Conservation (phyloP, 805 yeast species). For the Pichia exigua region DNA sequence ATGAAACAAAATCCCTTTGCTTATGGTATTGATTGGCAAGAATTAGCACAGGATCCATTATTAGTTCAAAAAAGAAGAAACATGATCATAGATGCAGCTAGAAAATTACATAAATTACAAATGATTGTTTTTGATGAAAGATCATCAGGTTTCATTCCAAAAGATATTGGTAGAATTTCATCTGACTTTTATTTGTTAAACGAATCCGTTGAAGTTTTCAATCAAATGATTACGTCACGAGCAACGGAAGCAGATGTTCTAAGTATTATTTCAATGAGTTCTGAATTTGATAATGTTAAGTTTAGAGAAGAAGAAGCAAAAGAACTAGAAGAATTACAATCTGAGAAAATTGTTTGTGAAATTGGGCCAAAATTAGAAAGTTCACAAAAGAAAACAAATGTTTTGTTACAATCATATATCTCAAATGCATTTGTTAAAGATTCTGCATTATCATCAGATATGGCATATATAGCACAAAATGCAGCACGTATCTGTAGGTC, state of each 20-base stretch:
- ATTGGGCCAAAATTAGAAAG: slow-evolving; percentile 69
- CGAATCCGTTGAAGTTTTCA: slow-evolving; percentile 83
- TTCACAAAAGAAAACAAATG: slow-evolving; percentile 79
- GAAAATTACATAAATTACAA: slow-evolving; percentile 75
- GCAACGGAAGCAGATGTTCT: slow-evolving; percentile 91
- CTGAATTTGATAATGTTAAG: slow-evolving; percentile 86
- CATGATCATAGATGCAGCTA: slow-evolving; percentile 74
- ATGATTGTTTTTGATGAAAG: slow-evolving; percentile 91
- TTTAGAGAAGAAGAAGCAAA: slow-evolving; percentile 79
- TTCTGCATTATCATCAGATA: slow-evolving; percentile 77
- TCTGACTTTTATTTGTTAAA: slow-evolving; percentile 86
- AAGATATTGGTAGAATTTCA: slow-evolving; percentile 89
- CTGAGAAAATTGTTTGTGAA: slow-evolving; percentile 66
- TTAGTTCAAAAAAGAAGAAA: slow-evolving; percentile 64
- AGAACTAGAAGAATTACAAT: slow-evolving; percentile 60
- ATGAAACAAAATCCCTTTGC: slow-evolving; percentile 92
- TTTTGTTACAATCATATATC: slow-evolving; percentile 79
- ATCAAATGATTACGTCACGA: slow-evolving; percentile 69
- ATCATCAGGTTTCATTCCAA: slow-evolving; percentile 69
- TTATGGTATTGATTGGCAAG: slow-evolving; percentile 87
- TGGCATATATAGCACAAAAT: slow-evolving; percentile 92
- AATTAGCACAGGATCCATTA: slow-evolving; percentile 74
- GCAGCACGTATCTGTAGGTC: slow-evolving; percentile 92
- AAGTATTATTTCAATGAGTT: slow-evolving; percentile 83
- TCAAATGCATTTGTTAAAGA: slow-evolving; percentile 68